Conservation (phyloP, 2,329 filamentous ascomycete genomes). For the Arthrinium phaeospermum region DNA sequence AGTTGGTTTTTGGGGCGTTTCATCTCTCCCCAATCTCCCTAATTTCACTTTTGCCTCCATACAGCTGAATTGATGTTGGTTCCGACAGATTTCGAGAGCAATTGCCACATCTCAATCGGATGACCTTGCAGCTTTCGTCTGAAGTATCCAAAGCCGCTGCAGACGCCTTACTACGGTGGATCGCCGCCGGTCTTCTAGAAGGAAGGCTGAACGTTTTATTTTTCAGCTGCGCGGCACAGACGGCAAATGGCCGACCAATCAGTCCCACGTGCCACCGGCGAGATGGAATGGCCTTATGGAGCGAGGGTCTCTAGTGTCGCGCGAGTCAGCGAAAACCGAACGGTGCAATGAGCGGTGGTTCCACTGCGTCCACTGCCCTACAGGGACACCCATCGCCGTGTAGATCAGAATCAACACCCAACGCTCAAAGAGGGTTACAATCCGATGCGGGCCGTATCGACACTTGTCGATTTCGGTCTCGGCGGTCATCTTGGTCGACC, state of each 20-base stretch:
- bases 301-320: not conserved
- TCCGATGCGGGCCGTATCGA: conserved; percentile 12
- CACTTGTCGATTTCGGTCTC: not conserved
- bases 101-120: not conserved
- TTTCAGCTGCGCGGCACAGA: not conserved
- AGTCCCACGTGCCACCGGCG: not conserved
- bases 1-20: not conserved
- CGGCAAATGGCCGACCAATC: not conserved
- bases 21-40: not conserved
- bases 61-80: not conserved
- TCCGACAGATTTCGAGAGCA: not conserved
- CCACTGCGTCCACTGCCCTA: not conserved
- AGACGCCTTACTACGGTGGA: conserved; percentile 1
- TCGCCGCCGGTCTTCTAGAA: not conserved
- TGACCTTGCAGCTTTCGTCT: not conserved
- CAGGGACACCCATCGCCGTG: not conserved
- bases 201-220: not conserved
- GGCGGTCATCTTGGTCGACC: not conserved
- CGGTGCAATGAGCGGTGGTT: not conserved
- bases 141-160: not conserved
- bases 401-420: conserved; percentile 2
- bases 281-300: not conserved
- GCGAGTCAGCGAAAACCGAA: not conserved
- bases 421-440: conserved; percentile 5
- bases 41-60: not conserved